Conservation (phyloP, 2,329 filamentous ascomycete genomes). For the Colletotrichum aenigma region DNA sequence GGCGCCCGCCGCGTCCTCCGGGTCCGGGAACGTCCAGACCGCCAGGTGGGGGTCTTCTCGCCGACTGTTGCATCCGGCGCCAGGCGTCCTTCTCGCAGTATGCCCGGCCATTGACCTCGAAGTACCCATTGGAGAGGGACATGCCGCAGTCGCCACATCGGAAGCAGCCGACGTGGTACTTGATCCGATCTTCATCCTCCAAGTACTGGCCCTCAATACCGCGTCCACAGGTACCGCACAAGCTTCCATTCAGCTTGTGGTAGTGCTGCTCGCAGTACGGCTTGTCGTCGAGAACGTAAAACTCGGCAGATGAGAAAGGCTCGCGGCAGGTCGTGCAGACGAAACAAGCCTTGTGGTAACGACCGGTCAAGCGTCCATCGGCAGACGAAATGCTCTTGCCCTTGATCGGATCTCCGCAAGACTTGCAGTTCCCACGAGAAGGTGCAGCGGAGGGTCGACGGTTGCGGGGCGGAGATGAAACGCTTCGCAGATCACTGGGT, state of each 20-base stretch:
- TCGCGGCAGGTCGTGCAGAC: conserved; percentile 83
- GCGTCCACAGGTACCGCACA: conserved; percentile 78
- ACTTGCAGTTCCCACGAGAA: conserved; percentile 79
- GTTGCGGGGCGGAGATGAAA: conserved; percentile 26
- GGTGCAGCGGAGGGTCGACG: conserved; percentile 31
- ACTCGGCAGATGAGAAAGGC: conserved; percentile 85
- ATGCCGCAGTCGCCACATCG: conserved; percentile 79
- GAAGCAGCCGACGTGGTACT: conserved; percentile 89
- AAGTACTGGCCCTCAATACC: conserved; percentile 96
- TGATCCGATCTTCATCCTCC: conserved; percentile 77
- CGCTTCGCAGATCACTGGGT: conserved; percentile 13
- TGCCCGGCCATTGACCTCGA: conserved; percentile 79
- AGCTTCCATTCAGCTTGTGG: conserved; percentile 85
- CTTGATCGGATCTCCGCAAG: conserved; percentile 77
- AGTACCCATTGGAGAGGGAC: conserved; percentile 83
- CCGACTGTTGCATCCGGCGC: conserved; percentile 48
- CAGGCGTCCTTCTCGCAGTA: conserved; percentile 91
- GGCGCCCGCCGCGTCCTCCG: not conserved
- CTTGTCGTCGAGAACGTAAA: conserved; percentile 86
- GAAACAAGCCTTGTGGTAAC: conserved; percentile 95
- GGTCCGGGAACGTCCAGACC: conserved; percentile 7
- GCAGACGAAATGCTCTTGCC: conserved; percentile 95
- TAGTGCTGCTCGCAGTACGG: conserved; percentile 95
- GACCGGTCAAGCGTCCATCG: conserved; percentile 87
- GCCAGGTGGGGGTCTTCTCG: conserved; percentile 23